Percentiles rank a stretch among this genome's conserved stretches.
These are phyloP conservation scores for Plasmodium falciparum DNA, from an alignment of 169 alveolate genomes.

Conservation along the genomic window DNA sequence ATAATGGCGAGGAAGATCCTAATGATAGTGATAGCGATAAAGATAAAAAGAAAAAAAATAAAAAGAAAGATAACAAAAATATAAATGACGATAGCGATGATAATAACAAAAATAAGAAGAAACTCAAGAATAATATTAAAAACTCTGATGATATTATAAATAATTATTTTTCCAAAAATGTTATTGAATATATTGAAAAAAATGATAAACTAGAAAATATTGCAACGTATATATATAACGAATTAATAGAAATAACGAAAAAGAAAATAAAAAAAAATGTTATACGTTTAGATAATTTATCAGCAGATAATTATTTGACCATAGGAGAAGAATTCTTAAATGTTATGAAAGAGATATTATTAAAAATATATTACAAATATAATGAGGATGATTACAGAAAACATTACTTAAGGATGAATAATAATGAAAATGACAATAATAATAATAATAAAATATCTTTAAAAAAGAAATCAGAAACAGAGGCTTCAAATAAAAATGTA, in stretches of 20 bases:
- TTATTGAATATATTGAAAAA: conserved; percentile 46
- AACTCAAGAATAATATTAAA: not conserved
- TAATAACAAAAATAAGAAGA: not conserved
- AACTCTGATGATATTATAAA: conserved; percentile 26
- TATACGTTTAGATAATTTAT: conserved; percentile 24
- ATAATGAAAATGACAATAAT: not conserved
- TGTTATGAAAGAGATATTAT: conserved; percentile 31
- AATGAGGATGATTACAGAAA: conserved; percentile 7
- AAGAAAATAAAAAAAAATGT: conserved; percentile 57
- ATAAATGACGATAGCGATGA: not conserved
- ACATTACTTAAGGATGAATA: not conserved
- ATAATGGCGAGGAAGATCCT: not conserved
- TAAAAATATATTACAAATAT: conserved; percentile 18
- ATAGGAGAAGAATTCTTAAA: conserved; percentile 66
- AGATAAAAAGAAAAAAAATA: not conserved
- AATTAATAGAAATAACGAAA: conserved; percentile 61
- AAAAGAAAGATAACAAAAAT: not conserved
- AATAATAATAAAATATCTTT: not conserved
- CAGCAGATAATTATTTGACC: conserved; percentile 8
- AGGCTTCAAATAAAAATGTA: not conserved
- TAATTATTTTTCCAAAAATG: conserved; percentile 40
- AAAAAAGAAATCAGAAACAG: not conserved
- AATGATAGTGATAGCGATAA: not conserved
- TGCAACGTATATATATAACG: conserved; percentile 34
- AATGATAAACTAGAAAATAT: conserved; percentile 35